Evolutionary conservation across 306 rosid genomes (phyloP), one percentile per base, ranked within the genome.

Genomic region (Pueraria montana): DNA sequence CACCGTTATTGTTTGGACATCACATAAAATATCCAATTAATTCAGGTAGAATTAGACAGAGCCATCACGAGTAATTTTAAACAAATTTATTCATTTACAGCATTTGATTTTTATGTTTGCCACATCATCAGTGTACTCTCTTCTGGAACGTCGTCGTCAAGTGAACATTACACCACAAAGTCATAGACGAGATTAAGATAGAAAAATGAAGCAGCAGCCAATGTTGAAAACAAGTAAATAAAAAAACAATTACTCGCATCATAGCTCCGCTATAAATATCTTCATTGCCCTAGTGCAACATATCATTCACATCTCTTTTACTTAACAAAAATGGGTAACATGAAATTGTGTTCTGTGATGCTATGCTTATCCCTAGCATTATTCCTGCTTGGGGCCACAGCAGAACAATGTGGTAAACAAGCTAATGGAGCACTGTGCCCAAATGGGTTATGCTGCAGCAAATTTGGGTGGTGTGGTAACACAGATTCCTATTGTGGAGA

Each of bases 361-460:
- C 78, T 66, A 45, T 49, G 53, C 20, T 62, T 69, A 11, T 6
- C 49, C 11, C 1, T 75, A 40, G 4, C 74, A 18, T 0, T 17
- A 48, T 20, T 77, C 45, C 1, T 78, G 2, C 6, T 52, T 53
- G 84, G 66, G 5, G 70, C 49, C 13, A 78, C 11, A 32, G 92
- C 89, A 3, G 83, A 79, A 38, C 92, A 91, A 58, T 87, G 94
- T 56, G 91, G 94, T 2, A 80, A 1, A 6, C 94, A 91, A 40
- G 92, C 91, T 9, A 38, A 48, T n/a, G 87, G 86, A 27, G 87
- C 91, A 0, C 11, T 80, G 1, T 91, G 91, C 77, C 90, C 89
- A 27, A 82, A 63, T 4, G 74, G 84, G 42, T 62, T 78, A 23
- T 91, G 94, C 30, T 91, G 94, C 24, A 91, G 94, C 81, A 26